Evolutionary conservation across 108 stramenopile genomes (phyloP), one percentile per base, ranked within the genome.

Genomic region (Fragilaria crotonensis): DNA sequence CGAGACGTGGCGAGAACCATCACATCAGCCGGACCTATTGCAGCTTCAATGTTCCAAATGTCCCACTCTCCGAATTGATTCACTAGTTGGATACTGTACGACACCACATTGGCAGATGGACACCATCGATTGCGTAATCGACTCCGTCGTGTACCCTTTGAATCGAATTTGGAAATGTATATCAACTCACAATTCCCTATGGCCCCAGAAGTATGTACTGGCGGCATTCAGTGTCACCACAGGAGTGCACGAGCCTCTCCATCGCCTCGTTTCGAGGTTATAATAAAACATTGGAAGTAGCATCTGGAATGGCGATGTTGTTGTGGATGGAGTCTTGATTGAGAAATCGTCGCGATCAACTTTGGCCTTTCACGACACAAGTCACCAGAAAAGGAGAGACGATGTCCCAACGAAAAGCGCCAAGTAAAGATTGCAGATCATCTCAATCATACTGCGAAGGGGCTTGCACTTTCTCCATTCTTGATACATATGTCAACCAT

Each of bases 221-320:
- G 74, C 33, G 90, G 90, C 4, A 85, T 93, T 45, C 87, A 89
- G 83, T 53, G 90, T 89, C 22, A 87, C 90, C 1, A 87, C 85
- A 11, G 90, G 87, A 19, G 87, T 89, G n/a, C 86, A 84, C 23
- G 84, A 82, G 17, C 81, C 62, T 45, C 73, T 78, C 41, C 50
- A 77, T 53, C 59, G 70, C n/a, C 33, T 48, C 75, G 14, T 77
- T 73, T 14, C 77, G 14, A 14, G 36, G 14, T 41, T 14, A 41
- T 41, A 11, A 41, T 14, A 41, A 11, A 11, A 14, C 14, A 7
- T 11, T 41, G 14, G 36, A 41, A 11, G 14, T 41, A 14, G 7
- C 36, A 7, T 41, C 36, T 41, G 11, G 18, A 22, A 25, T 23
- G 26, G 57, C 54, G 47, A 64, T 58, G 25, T 63, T 72, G 28